Percentiles rank a stretch among this genome's conserved stretches.
Conservation (phyloP, 1,284 basidiomycete species). For the Cryptococcus neoformans region DNA sequence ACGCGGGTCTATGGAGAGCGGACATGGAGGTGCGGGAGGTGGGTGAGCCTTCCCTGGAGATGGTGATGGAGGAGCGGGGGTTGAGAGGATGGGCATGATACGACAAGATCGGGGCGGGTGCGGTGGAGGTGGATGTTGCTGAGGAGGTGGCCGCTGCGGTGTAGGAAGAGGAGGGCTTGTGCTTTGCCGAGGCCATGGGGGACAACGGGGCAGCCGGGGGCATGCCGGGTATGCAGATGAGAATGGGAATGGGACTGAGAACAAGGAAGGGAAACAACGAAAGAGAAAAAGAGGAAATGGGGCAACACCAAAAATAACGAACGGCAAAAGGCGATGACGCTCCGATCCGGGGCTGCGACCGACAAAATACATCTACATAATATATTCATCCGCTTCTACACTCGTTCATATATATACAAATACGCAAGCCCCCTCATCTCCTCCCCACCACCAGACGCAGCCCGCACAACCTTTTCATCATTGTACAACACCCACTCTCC, state of each 20-base stretch:
- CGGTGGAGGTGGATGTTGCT: neutral
- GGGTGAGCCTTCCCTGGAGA: neutral
- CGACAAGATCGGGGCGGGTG: neutral
- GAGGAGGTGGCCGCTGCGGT: too few species aligned
- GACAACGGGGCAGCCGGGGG: neutral
- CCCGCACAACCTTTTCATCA: conserved; percentile 91
- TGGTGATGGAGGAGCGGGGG: neutral
- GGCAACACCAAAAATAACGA: neutral
- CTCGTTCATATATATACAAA: conserved; percentile 78
- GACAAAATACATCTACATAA: too few species aligned
- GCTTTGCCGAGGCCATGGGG: neutral
- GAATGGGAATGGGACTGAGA: too few species aligned
- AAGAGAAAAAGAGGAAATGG: neutral
- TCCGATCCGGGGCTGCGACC: too few species aligned
- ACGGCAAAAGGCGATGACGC: too few species aligned
- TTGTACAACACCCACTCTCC: conserved; percentile 85
- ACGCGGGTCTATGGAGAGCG: conserved; percentile 16
- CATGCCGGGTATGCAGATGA: neutral
- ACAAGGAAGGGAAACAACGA: neutral
- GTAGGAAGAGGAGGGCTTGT: too few species aligned
- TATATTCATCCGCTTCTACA: conserved; percentile 8
- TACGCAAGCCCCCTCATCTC: conserved; percentile 80
- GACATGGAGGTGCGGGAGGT: neutral
- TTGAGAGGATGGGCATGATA: neutral
- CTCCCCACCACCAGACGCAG: conserved; percentile 57